phyloP scores from a whole-genome alignment of 78 protist species.

The slime mould (Dictyostelium discoideum) region dicty_2.7 NC_007090.3:2684501-2685000 shows the following conservation, averaged over 20 bases:
- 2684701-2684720: constrained; percentile 15
- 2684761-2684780: constrained; percentile 16
- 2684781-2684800: constrained; percentile 20
- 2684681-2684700: constrained; percentile 35
- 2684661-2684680: constrained; percentile 8
- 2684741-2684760: constrained; percentile 41
- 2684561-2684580: constrained; percentile 26
- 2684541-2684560: background rate
- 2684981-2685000: constrained; percentile 78
- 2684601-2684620: constrained; percentile 1
- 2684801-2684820: constrained; percentile 17
- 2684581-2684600: constrained; percentile 41
- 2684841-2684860: constrained; percentile 2
- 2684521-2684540: background rate
- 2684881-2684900: background rate
- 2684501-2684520: background rate
- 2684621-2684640: constrained; percentile 28
- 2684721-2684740: constrained; percentile 22
- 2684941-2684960: constrained; percentile 3
- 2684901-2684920: background rate
- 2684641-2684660: constrained; percentile 38
- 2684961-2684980: constrained; percentile 66
- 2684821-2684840: constrained; percentile 8
- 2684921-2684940: background rate
- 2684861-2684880: background rate